Evolutionary conservation across 169 alveolate species (phyloP).

Genomic region (Plasmodium billcollinsi): DNA sequence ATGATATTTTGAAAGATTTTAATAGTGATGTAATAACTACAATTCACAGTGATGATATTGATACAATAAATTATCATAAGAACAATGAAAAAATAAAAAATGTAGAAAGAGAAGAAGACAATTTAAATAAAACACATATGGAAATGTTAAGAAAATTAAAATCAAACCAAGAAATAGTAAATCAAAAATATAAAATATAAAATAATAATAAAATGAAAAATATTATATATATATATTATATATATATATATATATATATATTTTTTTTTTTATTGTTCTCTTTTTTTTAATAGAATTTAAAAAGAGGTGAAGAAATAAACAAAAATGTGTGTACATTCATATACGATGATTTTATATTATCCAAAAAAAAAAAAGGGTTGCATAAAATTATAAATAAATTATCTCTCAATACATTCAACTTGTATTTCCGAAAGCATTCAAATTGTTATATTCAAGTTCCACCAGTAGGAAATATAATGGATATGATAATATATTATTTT

Average conservation of each 20-base stretch:
- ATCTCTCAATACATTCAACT: constrained; percentile 50
- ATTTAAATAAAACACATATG: background rate
- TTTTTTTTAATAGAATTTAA: constrained; percentile 21
- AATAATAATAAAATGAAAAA: no score
- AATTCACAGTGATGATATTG: no score
- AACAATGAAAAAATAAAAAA: background rate
- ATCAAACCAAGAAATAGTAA: constrained; percentile 71
- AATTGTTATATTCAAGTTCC: constrained; percentile 23
- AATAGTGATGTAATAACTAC: no score
- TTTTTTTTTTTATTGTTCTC: constrained; percentile 1
- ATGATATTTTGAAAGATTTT: no score
- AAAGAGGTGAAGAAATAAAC: constrained; percentile 53
- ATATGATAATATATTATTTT: background rate
- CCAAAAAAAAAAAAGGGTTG: constrained; percentile 9
- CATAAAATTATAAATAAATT: constrained; percentile 12
- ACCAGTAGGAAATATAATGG: constrained; percentile 12
- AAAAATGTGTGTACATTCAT: constrained; percentile 29
- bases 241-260: no score
- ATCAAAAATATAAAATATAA: no score
- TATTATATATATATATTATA: background rate
- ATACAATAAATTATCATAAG: no score
- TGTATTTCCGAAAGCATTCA: constrained; percentile 27
- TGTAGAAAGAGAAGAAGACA: constrained; percentile 16
- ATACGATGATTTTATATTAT: constrained; percentile 29
- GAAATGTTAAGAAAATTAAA: constrained; percentile 21